These are phyloP conservation scores for Phtheirospermum japonicum DNA, from an alignment of 257 asterid species.

Conservation along the genomic window DNA sequence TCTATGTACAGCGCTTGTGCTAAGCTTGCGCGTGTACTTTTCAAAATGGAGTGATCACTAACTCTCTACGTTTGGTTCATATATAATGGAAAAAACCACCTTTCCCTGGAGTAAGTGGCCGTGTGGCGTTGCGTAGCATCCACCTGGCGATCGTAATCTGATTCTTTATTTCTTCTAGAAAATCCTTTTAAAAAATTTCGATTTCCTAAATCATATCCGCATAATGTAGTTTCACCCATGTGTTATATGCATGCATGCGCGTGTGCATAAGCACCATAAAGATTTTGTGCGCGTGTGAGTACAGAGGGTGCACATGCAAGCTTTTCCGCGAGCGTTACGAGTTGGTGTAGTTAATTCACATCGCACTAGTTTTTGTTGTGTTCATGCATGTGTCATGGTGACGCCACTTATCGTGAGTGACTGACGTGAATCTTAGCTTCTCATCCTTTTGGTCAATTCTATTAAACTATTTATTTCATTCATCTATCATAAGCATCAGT, in stretches of 20 bases:
- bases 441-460: neutral
- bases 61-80: neutral
- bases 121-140: constrained; percentile 14
- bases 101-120: constrained; percentile 25
- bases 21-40: constrained; percentile 29
- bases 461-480: neutral
- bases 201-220: neutral
- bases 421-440: neutral
- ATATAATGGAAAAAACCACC: constrained; percentile 12
- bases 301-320: constrained; percentile 20
- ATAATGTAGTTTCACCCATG: neutral
- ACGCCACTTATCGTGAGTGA: too few species aligned
- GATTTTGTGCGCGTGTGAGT: constrained; percentile 11
- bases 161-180: constrained; percentile 1
- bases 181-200: neutral
- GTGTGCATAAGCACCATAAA: constrained; percentile 16
- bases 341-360: constrained; percentile 1
- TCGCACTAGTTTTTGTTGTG: constrained; percentile 1
- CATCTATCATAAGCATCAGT: neutral
- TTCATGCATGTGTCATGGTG: neutral
- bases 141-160: constrained; percentile 22
- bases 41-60: constrained; percentile 23
- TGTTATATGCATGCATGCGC: neutral
- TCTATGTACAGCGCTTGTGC: constrained; percentile 23
- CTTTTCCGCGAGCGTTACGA: constrained; percentile 30